Evolutionary conservation across 805 yeast genomes (phyloP), one percentile per base, ranked within the genome.

Genomic region (Maudiozyma bulderi): DNA sequence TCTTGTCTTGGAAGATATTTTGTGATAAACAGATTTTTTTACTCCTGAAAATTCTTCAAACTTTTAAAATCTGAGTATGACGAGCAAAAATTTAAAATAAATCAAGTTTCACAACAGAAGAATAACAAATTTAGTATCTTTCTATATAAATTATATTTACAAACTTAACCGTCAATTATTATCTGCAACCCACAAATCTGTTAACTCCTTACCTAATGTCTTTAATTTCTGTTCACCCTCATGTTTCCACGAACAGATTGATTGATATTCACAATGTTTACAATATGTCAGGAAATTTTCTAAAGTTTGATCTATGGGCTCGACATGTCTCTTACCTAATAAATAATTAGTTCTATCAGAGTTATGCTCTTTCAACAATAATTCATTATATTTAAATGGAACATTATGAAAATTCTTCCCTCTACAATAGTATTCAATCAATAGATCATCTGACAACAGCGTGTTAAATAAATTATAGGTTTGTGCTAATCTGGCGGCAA

Each of bases 291-390:
- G 48, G 53, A 65, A 53, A 61, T 75, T 71, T 34, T 53, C 49
- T 11, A 54, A 47, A 0, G 69, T 70, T 13, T 62, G 66, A 8
- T 59, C 56, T 4, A 76, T 70, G 6, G 73, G 73, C 32, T 56
- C 57, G 1, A 86, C 85, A 3, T 59, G 61, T 43, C 84, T 64
- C 33, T 63, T 55, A 0, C 89, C 89, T 55, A 70, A 68, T 89
- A 89, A 84, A 53, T 80, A 76, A 28, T 58, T 57, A 46, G 75
- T 54, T 3, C 80, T 69, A 9, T 60, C 54, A 0, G 52, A 43
- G 2, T 75, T 59, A 7, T 67, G 60, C 2, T 53, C 35, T 1
- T 64, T 52, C 2, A 78, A 56, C 10, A 52, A 57, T 0, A 53
- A 45, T 5, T 59, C 56, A 45, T 73, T 67, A 56, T 71, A 80